Evolutionary conservation across 1,284 basidiomycete genomes (phyloP), one percentile per base, ranked within the genome.

Genomic region (Sporisorium sorghi): DNA sequence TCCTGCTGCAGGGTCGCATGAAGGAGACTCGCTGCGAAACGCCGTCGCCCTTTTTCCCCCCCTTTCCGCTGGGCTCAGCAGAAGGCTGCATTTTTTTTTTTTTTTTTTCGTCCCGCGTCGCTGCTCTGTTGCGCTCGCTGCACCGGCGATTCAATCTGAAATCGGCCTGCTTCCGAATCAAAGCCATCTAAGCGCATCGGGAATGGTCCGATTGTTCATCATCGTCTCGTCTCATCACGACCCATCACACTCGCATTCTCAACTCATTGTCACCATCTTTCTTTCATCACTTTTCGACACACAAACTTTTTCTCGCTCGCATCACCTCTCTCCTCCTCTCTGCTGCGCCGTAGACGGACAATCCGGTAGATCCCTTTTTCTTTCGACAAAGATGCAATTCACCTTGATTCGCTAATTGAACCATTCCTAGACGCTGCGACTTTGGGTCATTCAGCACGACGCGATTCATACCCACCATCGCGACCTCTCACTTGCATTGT

Each of bases 71-170:
- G n/a, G 8, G 17, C 5, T 19, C 14, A 40, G n/a, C n/a, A 19
- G 37, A n/a, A 37, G 4, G 35, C 7, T 37, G 35, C 35, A 37
- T 37, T 37, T 37, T n/a, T 37, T n/a, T 5, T n/a, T n/a, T n/a
- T n/a, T n/a, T n/a, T n/a, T n/a, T n/a, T n/a, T n/a, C 17, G 6
- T 40, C 17, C n/a, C 37, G n/a, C 37, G 32, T 33, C 32, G 32
- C 32, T n/a, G n/a, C n/a, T n/a, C 35, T 37, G 15, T 37, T 5
- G 5, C 15, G n/a, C 17, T 40, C 15, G 37, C 37, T 43, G 51
- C 51, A 30, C 51, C 51, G 51, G 51, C 51, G 51, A 42, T 53
- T 53, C 51, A 43, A 40, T n/a, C 51, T 42, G 11, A 24, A 40
- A 52, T 40, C 37, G 24, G 37, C 37, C 19, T 52, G 50, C 23